Base-by-base conservation (phyloP, 2,329 filamentous ascomycete genomes). In the Neocucurbitaria cava region DNA sequence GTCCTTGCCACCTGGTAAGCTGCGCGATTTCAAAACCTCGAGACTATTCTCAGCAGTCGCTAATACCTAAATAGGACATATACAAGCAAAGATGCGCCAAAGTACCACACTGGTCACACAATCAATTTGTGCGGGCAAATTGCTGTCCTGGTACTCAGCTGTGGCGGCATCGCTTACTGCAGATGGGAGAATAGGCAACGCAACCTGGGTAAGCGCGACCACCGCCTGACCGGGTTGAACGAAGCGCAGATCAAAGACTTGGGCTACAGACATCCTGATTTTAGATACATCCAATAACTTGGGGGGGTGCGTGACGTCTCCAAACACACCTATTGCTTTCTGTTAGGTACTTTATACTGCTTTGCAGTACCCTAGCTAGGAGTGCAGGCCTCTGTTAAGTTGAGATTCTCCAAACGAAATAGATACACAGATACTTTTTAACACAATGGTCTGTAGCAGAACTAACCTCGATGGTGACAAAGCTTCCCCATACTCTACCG, bases 101-200 rank as follows among this genome's bases (percentile, higher is more conserved):
- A 83, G 23, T 96, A 87, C 77, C 84, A 83, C 31, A 83, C 86
- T 1, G 93, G 93, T 1, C 92, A 97, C 46, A 81, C 81, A 4
- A 86, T 87, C 77, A 87, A 87, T 62, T 75, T 87, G 41, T 75
- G 61, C 3, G 82, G 82, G 1, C 82, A 86, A 64, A 68, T 80
- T 17, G 66, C 67, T 11, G 77, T 79, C 3, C 65, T 82, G 3
- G 54, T 78, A 18, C 74, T 86, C 5, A 70, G 82, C 1, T 30
- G 77, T 4, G 77, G 76, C 21, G 83, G 83, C 15, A 81, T 86
- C 39, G 38, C 74, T 11, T 86, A 86, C 62, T 84, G 82, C 65
- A 59, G 76, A 17, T 81, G 79, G 66, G 85, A 86, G 72, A 86
- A 86, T 68, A 78, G 66, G 41, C 67, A 79, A 23, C 74, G 83